A percentile compares a stretch with the other conserved stretches of the same genome.
These are phyloP conservation scores for Russula ochroleuca DNA, from an alignment of 768 basidiomycete species.

Conservation along the genomic window DNA sequence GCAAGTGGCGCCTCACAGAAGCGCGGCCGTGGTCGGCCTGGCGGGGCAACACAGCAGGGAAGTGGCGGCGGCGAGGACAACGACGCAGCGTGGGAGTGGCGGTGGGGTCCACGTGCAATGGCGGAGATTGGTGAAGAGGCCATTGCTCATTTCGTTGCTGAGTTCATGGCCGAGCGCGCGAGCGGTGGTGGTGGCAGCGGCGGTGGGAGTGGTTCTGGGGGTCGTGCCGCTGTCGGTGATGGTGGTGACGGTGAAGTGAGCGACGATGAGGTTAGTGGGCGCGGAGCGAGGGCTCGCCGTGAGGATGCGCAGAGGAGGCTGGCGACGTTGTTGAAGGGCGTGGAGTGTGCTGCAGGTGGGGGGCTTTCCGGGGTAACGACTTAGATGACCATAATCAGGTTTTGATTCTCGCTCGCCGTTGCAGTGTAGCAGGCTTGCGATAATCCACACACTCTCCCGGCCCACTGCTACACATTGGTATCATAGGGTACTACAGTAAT, in stretches of 20 bases:
- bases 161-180: constrained; percentile 61
- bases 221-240: background rate
- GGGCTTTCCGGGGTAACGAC: constrained; percentile 39
- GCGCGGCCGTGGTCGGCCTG: constrained; percentile 46
- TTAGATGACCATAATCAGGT: background rate
- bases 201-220: background rate
- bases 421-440: too few relatives aligned
- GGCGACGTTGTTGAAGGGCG: constrained; percentile 48
- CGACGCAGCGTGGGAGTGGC: constrained; percentile 62
- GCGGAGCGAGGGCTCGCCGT: constrained; percentile 23
- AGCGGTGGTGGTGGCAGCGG: background rate
- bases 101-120: constrained; percentile 79
- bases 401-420: background rate
- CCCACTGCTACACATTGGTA: too few relatives aligned
- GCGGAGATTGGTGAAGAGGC: constrained; percentile 79
- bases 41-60: constrained; percentile 34
- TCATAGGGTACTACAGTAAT: too few relatives aligned
- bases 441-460: too few relatives aligned
- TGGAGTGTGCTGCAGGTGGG: constrained; percentile 63
- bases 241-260: background rate
- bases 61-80: constrained; percentile 33
- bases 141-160: constrained; percentile 69
- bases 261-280: constrained; percentile 28
- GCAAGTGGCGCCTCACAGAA: constrained; percentile 41
- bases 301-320: constrained; percentile 38